Base-by-base conservation (phyloP, 73 alveolate genomes). In the Paramecium caudatum region DNA sequence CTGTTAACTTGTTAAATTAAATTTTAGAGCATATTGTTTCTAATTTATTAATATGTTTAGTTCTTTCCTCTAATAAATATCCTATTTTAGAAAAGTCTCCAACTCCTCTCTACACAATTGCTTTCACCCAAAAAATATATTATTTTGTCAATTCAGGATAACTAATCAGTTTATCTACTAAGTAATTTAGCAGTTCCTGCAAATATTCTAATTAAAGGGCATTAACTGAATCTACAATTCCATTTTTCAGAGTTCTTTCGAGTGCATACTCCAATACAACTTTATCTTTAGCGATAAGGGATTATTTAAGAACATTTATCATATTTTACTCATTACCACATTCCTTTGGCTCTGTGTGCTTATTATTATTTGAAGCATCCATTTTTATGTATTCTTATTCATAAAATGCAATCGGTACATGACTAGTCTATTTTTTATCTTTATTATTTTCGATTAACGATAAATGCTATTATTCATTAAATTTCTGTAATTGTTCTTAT, bases 61-160 rank as follows among this genome's bases (percentile, higher is more conserved):
- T 74, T 39, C 88, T 74, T 10, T 74, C 88, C 32, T 74, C 88
- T 21, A 74, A 41, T 8, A 37, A 27, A 41, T 74, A 74, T 41
- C 43, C 36, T 17, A 74, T 23, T 45, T 74, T 74, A 36, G 62
- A 37, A 8, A 74, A 41, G 32, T 74, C 68, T 74, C 88, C 88
- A 19, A 74, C 62, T 41, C 88, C 88, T 74, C 47, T 74, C 10
- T 23, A 21, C 7, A 74, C 65, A 9, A 74, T 37, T 7, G 43
- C 62, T 19, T 41, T 37, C 1, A 74, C 43, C 88, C 88, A 74
- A 16, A 21, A 33, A 13, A 37, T 34, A 45, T 74, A 74, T 45
- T 74, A 36, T 16, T 39, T 74, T 9, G 39, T 74, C 23, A 39
- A 13, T 34, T 68, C 43, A 2, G 88, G 88, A 41, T 27, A 74